These are phyloP conservation scores for Penicillium arizonense DNA, from an alignment of 495 filamentous ascomycete species.

Conservation along the genomic window DNA sequence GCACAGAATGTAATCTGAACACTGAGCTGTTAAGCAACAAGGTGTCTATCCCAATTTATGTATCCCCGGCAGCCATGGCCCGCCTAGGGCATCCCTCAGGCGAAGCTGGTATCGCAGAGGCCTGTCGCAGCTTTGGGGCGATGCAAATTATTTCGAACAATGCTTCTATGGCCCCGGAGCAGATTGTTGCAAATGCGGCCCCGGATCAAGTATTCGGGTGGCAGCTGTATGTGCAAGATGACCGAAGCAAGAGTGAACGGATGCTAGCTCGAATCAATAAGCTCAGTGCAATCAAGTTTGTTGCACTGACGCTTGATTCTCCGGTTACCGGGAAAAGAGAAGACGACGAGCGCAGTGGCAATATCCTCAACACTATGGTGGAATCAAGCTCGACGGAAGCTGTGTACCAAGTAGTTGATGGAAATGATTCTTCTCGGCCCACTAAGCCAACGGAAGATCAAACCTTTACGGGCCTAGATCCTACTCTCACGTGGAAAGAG, in stretches of 20 bases:
- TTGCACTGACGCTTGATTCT: constrained; percentile 82
- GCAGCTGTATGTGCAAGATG: constrained; percentile 86
- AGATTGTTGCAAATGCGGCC: constrained; percentile 67
- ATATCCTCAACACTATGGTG: constrained; percentile 40
- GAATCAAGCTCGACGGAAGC: constrained; percentile 33
- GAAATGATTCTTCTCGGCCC: constrained; percentile 34
- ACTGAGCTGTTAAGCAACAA: constrained; percentile 68
- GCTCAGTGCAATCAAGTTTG: constrained; percentile 67
- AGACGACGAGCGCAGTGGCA: constrained; percentile 67
- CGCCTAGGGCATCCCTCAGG: constrained; percentile 82
- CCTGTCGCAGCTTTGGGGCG: constrained; percentile 69
- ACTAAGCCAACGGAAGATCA: constrained; percentile 48
- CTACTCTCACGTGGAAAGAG: constrained; percentile 76
- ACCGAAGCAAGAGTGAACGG: constrained; percentile 74
- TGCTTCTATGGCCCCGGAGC: constrained; percentile 80
- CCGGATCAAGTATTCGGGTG: constrained; percentile 78
- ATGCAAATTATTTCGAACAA: constrained; percentile 86
- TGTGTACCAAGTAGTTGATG: constrained; percentile 32
- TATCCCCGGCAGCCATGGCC: constrained; percentile 86
- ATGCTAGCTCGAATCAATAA: constrained; percentile 74
- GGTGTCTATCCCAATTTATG: constrained; percentile 74
- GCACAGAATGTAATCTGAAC: constrained; percentile 60
- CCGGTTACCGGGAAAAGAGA: constrained; percentile 87
- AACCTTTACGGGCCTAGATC: constrained; percentile 73
- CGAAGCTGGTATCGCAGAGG: constrained; percentile 82